Evolutionary conservation across 2,329 filamentous ascomycete genomes (phyloP).

Genomic region (Aureobasidium sp.): DNA sequence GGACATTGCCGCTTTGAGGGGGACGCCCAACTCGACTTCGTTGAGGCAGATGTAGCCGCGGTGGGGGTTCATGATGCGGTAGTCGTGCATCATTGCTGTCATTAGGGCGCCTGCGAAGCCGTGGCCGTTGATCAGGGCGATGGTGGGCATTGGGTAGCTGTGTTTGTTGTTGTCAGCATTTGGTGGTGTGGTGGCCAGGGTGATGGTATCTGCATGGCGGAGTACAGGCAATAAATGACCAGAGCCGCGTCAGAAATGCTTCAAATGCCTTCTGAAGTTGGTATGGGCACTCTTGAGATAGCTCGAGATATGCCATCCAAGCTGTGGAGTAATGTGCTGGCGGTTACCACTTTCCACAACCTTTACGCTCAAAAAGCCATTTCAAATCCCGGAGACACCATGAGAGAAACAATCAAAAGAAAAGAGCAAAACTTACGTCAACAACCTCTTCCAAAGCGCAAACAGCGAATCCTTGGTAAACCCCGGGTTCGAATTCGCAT

Average conservation of each 20-base stretch:
- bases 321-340: background rate
- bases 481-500: conserved; percentile 47
- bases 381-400: background rate
- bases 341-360: too few species aligned
- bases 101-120: conserved; percentile 76
- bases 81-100: conserved; percentile 74
- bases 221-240: background rate
- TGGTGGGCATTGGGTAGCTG: conserved; percentile 69
- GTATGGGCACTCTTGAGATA: background rate
- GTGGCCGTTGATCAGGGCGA: conserved; percentile 69
- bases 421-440: conserved; percentile 39
- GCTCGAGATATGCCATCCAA: too few species aligned
- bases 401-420: background rate
- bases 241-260: background rate
- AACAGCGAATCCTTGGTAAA: conserved; percentile 57
- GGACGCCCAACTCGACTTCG: conserved; percentile 69
- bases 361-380: too few species aligned
- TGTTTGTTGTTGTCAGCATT: background rate
- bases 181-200: background rate
- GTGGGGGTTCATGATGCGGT: conserved; percentile 63
- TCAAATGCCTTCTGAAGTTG: background rate
- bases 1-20: conserved; percentile 66
- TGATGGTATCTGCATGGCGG: background rate
- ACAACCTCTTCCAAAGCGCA: conserved; percentile 53
- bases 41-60: conserved; percentile 72